Evolutionary conservation across 495 filamentous ascomycete genomes (phyloP), one percentile per base, ranked within the genome.

Genomic region (Coniosporium apollinis): DNA sequence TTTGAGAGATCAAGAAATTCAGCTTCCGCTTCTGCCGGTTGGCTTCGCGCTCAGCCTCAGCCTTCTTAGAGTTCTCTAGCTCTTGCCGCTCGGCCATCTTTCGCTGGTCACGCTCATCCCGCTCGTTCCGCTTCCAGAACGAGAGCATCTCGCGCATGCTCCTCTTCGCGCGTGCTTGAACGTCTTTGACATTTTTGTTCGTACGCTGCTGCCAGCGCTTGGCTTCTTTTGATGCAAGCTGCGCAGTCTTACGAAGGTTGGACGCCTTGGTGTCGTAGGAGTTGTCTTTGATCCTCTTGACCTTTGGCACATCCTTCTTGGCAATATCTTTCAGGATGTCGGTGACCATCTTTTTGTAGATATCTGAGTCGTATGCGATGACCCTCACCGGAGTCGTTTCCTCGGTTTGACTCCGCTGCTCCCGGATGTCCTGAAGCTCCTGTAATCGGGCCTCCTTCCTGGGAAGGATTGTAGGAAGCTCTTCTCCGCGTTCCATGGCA

Each of bases 141-240:
- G 79, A 72, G 75, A 94, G 89, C 89, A 99, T 99, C 60, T 99
- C 89, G 45, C 89, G 74, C 89, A 99, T 99, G 35, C 82, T 85
- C 31, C 89, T 74, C 65, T 99, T 99, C 14, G 89, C 91, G 15
- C 91, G 74, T 25, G 91, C 89, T 45, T 96, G 91, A 0, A 89
- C 81, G 55, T 99, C 89, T 58, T 99, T 99, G 49, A 76, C 80
- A 48, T 85, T 89, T 67, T 99, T 99, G 64, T 96, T 99, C 24
- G 89, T 96, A 24, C 82, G 77, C 30, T 86, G 75, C 51, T 99
- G 92, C 89, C 89, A 99, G 46, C 91, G 67, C 45, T 86, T 80
- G 24, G 91, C 89, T 58, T 99, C 91, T 51, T 99, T 99, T 38
- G 86, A 84, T 20, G 89, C 91, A 33, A 99, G 65, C 51, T 94